A percentile compares a stretch with the other conserved stretches of the same genome.
Conservation (phyloP, 768 basidiomycete species). For the Suillus cothurnatus region DNA sequence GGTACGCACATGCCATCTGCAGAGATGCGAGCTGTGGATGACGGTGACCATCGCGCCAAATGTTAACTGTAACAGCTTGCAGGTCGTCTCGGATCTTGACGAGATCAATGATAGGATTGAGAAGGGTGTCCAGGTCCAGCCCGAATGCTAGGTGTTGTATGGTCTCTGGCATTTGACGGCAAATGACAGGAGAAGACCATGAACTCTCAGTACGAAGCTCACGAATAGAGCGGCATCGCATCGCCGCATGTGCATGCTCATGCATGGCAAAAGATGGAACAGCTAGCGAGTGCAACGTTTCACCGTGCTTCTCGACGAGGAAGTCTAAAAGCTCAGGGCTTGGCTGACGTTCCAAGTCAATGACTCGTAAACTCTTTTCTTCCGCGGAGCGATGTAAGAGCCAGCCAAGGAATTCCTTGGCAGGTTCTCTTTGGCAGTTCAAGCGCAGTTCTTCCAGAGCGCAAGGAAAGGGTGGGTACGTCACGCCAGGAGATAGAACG, state of each 20-base stretch:
- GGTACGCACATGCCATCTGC: constrained; percentile 64
- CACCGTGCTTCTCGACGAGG: constrained; percentile 51
- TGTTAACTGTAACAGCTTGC: constrained; percentile 51
- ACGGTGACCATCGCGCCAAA: constrained; percentile 52
- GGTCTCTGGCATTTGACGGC: constrained; percentile 48
- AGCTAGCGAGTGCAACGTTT: constrained; percentile 53
- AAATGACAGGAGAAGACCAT: constrained; percentile 45
- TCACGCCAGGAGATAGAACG: constrained; percentile 43
- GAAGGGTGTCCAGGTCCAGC: constrained; percentile 53
- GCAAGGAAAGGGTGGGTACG: constrained; percentile 44
- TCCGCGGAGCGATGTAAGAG: constrained; percentile 59
- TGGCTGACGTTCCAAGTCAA: constrained; percentile 67
- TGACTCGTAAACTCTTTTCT: constrained; percentile 44
- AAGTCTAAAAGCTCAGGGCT: constrained; percentile 55
- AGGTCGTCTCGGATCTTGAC: constrained; percentile 50
- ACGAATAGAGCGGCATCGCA: constrained; percentile 51
- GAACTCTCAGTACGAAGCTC: constrained; percentile 61
- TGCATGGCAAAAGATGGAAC: constrained; percentile 55
- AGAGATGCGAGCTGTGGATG: constrained; percentile 56
- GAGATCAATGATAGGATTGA: constrained; percentile 56
- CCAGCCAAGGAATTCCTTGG: constrained; percentile 68
- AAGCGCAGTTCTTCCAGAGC: constrained; percentile 56
- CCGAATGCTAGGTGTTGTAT: constrained; percentile 64
- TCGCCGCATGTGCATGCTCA: constrained; percentile 48
- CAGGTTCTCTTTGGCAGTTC: constrained; percentile 66